Conservation (phyloP, 2,329 filamentous ascomycete species). For the Thielaviopsis ethacetica region DNA sequence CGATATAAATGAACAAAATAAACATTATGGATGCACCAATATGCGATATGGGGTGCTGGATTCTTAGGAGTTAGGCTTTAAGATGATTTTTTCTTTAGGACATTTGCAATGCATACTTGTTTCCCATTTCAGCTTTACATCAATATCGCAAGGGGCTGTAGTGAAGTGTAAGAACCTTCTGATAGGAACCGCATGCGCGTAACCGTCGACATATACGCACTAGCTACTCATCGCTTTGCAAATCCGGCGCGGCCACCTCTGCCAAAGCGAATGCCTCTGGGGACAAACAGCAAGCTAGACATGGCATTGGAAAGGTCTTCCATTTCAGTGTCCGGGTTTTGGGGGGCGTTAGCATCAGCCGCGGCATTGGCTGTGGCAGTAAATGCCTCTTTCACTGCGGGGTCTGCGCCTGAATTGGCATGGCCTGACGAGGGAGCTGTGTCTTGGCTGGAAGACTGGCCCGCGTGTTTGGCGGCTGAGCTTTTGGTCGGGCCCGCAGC, state of each 20-base stretch:
- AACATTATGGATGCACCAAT: background rate
- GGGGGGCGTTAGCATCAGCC: background rate
- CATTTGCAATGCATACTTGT: background rate
- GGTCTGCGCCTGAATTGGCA: no score
- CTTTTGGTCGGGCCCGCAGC: constrained; percentile 21
- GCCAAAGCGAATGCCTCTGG: constrained; percentile 49
- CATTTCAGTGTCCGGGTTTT: constrained; percentile 35
- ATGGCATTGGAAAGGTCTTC: constrained; percentile 49
- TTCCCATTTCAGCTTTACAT: background rate
- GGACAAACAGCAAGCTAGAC: constrained; percentile 57
- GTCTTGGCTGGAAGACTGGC: background rate
- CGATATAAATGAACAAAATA: background rate
- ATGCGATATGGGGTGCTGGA: background rate
- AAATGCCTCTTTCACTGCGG: no score
- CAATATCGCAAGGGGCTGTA: background rate
- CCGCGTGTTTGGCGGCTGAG: constrained; percentile 14
- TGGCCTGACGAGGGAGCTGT: no score
- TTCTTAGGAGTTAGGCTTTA: constrained; percentile 2
- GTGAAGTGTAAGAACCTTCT: background rate
- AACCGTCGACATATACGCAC: no score
- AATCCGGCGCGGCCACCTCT: constrained; percentile 39
- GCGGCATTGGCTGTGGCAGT: background rate
- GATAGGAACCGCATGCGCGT: no score
- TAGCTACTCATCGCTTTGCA: constrained; percentile 24
- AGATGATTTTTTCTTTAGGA: background rate